Percentiles rank a stretch among this genome's conserved stretches.
Evolutionary conservation across 1,284 basidiomycete genomes (phyloP).

Genomic region (Vanrija humicola): DNA sequence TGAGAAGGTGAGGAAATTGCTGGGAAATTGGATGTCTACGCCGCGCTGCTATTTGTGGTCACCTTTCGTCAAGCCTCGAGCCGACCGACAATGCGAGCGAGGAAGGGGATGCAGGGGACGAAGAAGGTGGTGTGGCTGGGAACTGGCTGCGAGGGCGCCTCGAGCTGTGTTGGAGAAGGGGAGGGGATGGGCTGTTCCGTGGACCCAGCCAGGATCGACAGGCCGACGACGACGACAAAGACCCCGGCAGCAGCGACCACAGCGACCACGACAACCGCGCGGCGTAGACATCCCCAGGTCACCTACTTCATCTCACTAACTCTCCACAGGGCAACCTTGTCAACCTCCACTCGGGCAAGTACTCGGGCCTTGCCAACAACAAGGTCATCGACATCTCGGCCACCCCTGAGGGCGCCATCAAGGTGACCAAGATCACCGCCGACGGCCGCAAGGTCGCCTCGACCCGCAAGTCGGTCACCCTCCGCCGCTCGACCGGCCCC

Average conservation of each 20-base stretch:
- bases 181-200: too few relatives aligned
- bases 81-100: background rate
- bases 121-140: background rate
- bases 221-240: background rate
- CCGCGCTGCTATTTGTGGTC: too few relatives aligned
- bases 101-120: background rate
- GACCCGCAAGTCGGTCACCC: constrained; percentile 51
- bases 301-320: background rate
- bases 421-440: constrained; percentile 64
- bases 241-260: background rate
- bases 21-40: background rate
- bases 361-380: constrained; percentile 76
- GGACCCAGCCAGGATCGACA: too few relatives aligned
- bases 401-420: constrained; percentile 57
- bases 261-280: background rate
- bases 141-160: background rate
- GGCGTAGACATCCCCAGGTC: background rate
- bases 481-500: constrained; percentile 68
- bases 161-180: too few relatives aligned
- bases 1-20: constrained; percentile 65
- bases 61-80: background rate
- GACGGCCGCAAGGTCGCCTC: constrained; percentile 52
- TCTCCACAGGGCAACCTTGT: constrained; percentile 68
- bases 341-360: constrained; percentile 83
- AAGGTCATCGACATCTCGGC: constrained; percentile 70